Base-by-base conservation (phyloP, 169 alveolate species). In the Plasmodium falciparum region DNA sequence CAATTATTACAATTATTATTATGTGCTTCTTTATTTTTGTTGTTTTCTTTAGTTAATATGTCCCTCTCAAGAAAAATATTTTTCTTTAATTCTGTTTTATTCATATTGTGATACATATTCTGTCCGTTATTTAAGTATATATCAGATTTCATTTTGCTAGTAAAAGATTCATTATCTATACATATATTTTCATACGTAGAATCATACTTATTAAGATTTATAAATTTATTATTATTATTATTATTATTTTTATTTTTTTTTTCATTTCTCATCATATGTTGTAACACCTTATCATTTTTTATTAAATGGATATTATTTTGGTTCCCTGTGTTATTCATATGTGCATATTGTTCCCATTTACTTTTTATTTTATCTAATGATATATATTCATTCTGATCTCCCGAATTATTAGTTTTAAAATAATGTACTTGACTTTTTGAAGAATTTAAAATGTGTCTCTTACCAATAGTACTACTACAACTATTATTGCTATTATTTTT, bases 281-380 rank as follows among this genome's bases (percentile, higher is more conserved):
- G n/a, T 12, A 20, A 33, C 5, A 66, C 13, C 13, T 76, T 76
- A 13, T 74, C n/a, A 2, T 76, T 70, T 43, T 76, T 76, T 0
- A 26, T 63, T 52, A 8, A 24, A 26, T 20, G 6, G 13, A 54
- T 29, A 24, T 52, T 66, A 43, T 76, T 6, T 24, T 20, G 15
- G 39, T 13, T 54, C 4, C 22, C 29, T 24, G 13, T 63, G 20
- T 76, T 17, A 3, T 52, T 72, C 22, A n/a, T 76, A 13, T 52
- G 74, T 33, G 67, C 63, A 43, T 65, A 76, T 8, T 63, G 45
- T 76, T 76, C 89, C 89, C 89, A 76, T 50, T 63, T 76, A 65
- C 52, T 63, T 43, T 76, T 76, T 50, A 76, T 15, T 17, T 50
- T 65, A 12, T 76, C 89, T 6, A 76, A 58, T 17, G 89, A 76